Base-by-base conservation (phyloP, 192 early-diverging fungal genomes). In the Chytriomyces confervae region DNA sequence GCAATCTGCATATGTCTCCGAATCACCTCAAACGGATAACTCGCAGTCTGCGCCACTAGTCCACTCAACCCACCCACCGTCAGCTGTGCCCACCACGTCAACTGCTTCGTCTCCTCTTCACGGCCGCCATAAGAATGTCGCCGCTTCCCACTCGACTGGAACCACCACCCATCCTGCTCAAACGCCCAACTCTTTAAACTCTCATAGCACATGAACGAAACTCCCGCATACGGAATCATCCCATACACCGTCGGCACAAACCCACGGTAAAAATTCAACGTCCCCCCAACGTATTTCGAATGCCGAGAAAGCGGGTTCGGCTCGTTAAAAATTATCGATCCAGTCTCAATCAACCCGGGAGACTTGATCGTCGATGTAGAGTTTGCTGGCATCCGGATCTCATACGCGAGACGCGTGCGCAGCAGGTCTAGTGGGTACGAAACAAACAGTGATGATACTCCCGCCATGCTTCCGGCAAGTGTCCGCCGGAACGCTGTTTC, bases 181-280 rank as follows among this genome's bases (percentile, higher is more conserved):
- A 67, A 13, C 88, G 53, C 88, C 88, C 82, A 92, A 79, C 13
- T 89, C 76, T 62, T 92, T 29, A 94, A 48, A 8, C 85, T 83
- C 80, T 96, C 92, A 82, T 99, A 94, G n/a, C 89, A 91, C 77
- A 92, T 90, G 82, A 99, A 99, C 10, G 94, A 95, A 1, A 94
- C 94, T 47, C 97, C 97, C 20, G 95, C 97, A 77, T 99, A 99
- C 5, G 97, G 97, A 20, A 98, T 88, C 87, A 99, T 99, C 9
- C 97, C 97, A 76, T 88, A 87, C 23, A 97, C 76, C 11, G 96
- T 91, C 23, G 95, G 91, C n/a, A 92, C 75, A 74, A 96, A 95
- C 57, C 97, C 97, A 20, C 96, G 88, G 82, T 97, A 99, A 82
- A 97, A 98, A 84, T 98, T 99, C n/a, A 86, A 69, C 7, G 93